A percentile compares a stretch with the other conserved stretches of the same genome.
Conservation (phyloP, 768 basidiomycete genomes). For the Auriscalpium orientale region DNA sequence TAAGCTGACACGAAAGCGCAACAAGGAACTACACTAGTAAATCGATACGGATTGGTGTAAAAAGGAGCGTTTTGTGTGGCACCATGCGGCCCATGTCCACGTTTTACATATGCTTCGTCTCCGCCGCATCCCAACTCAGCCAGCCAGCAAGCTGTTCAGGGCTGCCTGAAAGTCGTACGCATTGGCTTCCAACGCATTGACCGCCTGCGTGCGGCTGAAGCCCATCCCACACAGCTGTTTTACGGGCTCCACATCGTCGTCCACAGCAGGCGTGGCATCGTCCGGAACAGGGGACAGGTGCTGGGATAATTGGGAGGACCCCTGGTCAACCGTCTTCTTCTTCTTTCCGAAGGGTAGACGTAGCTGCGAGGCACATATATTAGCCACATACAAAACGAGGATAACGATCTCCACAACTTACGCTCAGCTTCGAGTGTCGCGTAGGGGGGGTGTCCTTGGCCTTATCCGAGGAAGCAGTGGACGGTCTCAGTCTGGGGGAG, state of each 20-base stretch:
- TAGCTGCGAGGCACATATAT: slow-evolving; percentile 35
- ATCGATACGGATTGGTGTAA: slow-evolving; percentile 1
- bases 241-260: slow-evolving; percentile 70
- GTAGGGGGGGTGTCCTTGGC: slow-evolving; percentile 38
- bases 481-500: slow-evolving; percentile 52
- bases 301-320: slow-evolving; percentile 24
- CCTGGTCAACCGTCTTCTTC: slow-evolving; percentile 41
- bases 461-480: slow-evolving; percentile 50
- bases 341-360: slow-evolving; percentile 74
- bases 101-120: background rate
- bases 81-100: background rate
- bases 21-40: background rate
- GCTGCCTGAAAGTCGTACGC: slow-evolving; percentile 78
- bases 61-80: background rate
- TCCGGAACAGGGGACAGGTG: slow-evolving; percentile 34
- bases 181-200: slow-evolving; percentile 76
- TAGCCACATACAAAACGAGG: background rate
- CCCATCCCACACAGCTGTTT: slow-evolving; percentile 86
- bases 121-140: background rate
- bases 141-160: slow-evolving; percentile 60
- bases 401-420: slow-evolving; percentile 31
- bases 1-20: background rate
- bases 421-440: slow-evolving; percentile 68
- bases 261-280: slow-evolving; percentile 46
- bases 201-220: slow-evolving; percentile 75